Conservation (phyloP, 257 asterid species). For the Nicotiana attenuata region DNA sequence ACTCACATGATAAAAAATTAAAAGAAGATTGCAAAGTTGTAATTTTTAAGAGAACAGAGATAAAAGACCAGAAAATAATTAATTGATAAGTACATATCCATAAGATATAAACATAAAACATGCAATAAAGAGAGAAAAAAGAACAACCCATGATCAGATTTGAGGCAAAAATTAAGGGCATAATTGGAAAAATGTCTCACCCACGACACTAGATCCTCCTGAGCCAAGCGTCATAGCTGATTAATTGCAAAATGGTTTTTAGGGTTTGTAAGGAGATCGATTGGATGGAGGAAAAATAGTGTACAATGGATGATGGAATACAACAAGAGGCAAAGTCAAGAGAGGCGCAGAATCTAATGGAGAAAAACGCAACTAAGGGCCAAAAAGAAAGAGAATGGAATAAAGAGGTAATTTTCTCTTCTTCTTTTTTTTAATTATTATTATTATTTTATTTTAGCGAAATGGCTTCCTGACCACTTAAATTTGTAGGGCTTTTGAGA, state of each 20-base stretch:
- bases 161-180: not conserved
- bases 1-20: not conserved
- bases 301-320: not conserved
- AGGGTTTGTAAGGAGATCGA: conserved; percentile 25
- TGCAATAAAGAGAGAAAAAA: not conserved
- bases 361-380: conserved; percentile 3
- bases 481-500: no score
- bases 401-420: not conserved
- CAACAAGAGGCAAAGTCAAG: conserved; percentile 1
- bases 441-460: no score
- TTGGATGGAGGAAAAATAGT: conserved; percentile 20
- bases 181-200: conserved; percentile 23
- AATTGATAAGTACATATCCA: not conserved
- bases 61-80: not conserved
- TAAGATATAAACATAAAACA: not conserved
- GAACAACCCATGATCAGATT: conserved; percentile 5
- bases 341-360: not conserved
- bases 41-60: not conserved
- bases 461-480: no score
- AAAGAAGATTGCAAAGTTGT: not conserved
- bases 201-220: conserved; percentile 85
- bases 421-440: no score
- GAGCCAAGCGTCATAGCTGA: conserved; percentile 71
- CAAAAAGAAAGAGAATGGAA: not conserved
- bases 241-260: not conserved